A percentile compares a stretch with the other conserved stretches of the same genome.
These are phyloP conservation scores for Cubamyces lactineus DNA, from an alignment of 768 basidiomycete genomes.

Conservation along the genomic window DNA sequence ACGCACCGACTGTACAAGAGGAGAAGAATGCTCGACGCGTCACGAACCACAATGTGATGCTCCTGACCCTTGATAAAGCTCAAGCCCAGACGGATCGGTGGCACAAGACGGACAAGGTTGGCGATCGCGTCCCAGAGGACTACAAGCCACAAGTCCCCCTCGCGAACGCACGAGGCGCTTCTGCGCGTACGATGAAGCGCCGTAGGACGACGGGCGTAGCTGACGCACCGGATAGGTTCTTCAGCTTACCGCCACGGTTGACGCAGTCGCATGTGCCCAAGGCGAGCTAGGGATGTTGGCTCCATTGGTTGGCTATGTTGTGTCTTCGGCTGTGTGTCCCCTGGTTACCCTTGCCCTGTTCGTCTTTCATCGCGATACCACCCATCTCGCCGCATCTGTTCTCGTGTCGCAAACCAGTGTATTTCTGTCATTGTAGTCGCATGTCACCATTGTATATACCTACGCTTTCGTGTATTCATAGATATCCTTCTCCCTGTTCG, in stretches of 20 bases:
- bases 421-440: too few species aligned
- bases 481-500: too few species aligned
- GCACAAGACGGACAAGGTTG: not conserved
- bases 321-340: too few species aligned
- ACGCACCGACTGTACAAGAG: too few species aligned
- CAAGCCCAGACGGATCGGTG: not conserved
- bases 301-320: too few species aligned
- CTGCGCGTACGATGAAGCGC: not conserved
- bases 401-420: too few species aligned
- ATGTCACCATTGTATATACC: too few species aligned
- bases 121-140: not conserved
- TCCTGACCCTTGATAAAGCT: not conserved
- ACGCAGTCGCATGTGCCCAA: not conserved
- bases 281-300: not conserved
- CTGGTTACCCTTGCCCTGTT: too few species aligned
- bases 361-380: too few species aligned
- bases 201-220: not conserved
- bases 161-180: not conserved
- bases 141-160: not conserved
- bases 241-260: not conserved
- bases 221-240: too few species aligned
- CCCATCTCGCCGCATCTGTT: too few species aligned
- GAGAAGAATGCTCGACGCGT: not conserved
- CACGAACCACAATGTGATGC: not conserved
- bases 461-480: too few species aligned